Conservation (phyloP, 2,329 filamentous ascomycete genomes). For the Seiridium unicorne region DNA sequence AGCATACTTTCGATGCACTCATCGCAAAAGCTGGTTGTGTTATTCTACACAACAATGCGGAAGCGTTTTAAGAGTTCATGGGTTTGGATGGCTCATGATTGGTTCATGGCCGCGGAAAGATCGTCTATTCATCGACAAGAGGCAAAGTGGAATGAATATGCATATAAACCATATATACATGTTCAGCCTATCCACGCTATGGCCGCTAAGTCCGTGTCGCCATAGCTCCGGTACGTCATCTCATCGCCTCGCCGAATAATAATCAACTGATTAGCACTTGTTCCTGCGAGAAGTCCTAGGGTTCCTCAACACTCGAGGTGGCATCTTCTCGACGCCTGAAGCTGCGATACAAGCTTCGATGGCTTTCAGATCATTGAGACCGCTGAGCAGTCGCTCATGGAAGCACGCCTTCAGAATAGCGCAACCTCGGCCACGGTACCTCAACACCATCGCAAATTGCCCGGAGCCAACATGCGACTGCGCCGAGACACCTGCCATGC, state of each 20-base stretch:
- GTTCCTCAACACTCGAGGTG: too few species aligned
- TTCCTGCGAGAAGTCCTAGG: neutral
- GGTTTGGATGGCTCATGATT: neutral
- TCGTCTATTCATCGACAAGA: neutral
- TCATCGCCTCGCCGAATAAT: neutral
- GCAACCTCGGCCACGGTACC: conserved; percentile 1
- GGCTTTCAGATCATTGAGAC: neutral
- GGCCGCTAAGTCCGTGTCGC: neutral
- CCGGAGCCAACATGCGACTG: conserved; percentile 77
- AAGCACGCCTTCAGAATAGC: neutral
- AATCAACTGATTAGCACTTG: neutral
- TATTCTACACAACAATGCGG: neutral
- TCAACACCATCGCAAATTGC: conserved; percentile 53
- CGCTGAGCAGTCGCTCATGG: conserved; percentile 7
- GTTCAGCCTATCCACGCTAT: too few species aligned
- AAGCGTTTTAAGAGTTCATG: neutral
- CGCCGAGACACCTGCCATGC: conserved; percentile 62
- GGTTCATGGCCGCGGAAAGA: neutral
- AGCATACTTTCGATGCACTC: neutral
- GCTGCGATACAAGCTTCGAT: neutral
- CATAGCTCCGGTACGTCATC: neutral
- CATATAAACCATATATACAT: neutral
- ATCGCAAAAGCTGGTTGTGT: neutral
- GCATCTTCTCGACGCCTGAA: too few species aligned
- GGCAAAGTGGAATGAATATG: neutral